Percentiles rank a stretch among this genome's conserved stretches.
These are phyloP conservation scores for Fimicolochytrium jonesii DNA, from an alignment of 192 early-diverging fungal genomes.

Conservation along the genomic window DNA sequence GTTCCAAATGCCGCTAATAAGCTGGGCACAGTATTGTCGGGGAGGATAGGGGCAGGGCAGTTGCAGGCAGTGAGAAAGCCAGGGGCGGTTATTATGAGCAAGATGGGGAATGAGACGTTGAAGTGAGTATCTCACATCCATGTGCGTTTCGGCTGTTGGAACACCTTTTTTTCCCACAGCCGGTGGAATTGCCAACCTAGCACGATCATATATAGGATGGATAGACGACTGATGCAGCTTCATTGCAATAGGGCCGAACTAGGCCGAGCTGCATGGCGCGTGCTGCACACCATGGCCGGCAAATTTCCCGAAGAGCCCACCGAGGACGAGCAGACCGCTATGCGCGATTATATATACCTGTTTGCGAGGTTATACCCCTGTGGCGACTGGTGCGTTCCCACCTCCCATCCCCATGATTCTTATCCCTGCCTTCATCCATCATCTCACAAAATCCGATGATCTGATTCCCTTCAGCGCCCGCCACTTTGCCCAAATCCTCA, in stretches of 20 bases:
- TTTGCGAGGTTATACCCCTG: constrained; percentile 91
- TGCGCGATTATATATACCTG: constrained; percentile 76
- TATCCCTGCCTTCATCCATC: neutral
- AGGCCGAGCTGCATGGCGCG: constrained; percentile 84
- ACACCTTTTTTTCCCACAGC: neutral
- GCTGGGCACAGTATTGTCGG: too few relatives aligned
- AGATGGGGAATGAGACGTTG: constrained; percentile 68
- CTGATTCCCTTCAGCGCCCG: constrained; percentile 55
- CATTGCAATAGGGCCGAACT: constrained; percentile 67
- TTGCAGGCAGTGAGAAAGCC: constrained; percentile 12
- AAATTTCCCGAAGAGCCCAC: constrained; percentile 81
- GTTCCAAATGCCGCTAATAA: too few relatives aligned
- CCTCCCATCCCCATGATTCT: neutral
- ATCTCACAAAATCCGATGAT: neutral
- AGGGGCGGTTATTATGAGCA: constrained; percentile 58
- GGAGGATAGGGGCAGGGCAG: too few relatives aligned
- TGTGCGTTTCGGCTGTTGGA: neutral
- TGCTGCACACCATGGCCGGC: constrained; percentile 89
- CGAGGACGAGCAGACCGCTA: constrained; percentile 65
- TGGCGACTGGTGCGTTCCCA: constrained; percentile 74
- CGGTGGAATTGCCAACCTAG: neutral
- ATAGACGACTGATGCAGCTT: neutral
- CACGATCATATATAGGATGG: too few relatives aligned
- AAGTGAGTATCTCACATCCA: constrained; percentile 20
- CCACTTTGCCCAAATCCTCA: constrained; percentile 78